Conservation (phyloP, 352 stramenopile genomes). For the Thraustochytrium sp. region DNA sequence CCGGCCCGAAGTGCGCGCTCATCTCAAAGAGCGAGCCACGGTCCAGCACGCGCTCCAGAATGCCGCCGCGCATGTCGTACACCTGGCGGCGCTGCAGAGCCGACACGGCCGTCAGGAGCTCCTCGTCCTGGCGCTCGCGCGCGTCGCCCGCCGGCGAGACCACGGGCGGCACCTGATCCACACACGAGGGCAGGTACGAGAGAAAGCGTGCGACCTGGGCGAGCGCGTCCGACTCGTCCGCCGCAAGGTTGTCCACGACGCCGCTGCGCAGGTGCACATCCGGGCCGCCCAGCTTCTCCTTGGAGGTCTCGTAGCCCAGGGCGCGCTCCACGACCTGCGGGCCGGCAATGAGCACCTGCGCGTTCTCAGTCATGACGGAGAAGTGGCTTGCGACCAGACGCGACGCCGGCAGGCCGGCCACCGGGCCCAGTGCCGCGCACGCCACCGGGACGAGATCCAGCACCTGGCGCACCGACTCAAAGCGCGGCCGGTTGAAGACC, state of each 20-base stretch:
- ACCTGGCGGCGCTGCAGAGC: background rate
- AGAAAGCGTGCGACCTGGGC: background rate
- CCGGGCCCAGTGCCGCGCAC: background rate
- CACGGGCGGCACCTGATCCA: background rate
- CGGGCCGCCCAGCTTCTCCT: background rate
- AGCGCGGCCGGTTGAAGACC: background rate
- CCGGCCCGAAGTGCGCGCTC: constrained; percentile 6
- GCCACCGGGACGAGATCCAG: background rate
- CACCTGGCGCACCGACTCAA: background rate
- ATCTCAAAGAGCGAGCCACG: constrained; percentile 37
- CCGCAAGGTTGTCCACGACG: background rate
- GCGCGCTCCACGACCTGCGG: background rate
- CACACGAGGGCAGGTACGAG: background rate
- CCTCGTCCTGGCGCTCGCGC: background rate
- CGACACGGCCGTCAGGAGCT: background rate
- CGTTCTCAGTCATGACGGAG: constrained; percentile 12
- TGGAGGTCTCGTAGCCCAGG: background rate
- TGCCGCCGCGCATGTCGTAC: constrained; percentile 39
- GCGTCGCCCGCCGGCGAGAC: background rate
- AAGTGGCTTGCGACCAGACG: background rate
- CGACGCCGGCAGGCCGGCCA: background rate
- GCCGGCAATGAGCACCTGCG: constrained; percentile 2
- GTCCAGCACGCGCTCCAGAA: constrained; percentile 21
- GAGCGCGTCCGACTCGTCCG: background rate
- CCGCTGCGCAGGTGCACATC: background rate